These are phyloP conservation scores for Margaritispora aquatica DNA, from an alignment of 495 filamentous ascomycete species.

Conservation along the genomic window DNA sequence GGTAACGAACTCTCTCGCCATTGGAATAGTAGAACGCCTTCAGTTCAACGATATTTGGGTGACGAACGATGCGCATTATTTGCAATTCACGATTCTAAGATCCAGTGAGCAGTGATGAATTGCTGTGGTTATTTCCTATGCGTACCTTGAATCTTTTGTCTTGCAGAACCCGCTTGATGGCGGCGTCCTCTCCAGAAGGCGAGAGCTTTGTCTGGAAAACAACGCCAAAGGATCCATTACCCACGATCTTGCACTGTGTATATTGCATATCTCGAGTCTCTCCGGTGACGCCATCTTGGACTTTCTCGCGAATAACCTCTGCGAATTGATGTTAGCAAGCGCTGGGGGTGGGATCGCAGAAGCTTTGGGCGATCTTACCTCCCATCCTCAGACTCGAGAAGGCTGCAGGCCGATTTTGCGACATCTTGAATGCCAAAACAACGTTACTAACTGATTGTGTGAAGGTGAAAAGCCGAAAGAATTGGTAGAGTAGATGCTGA, in stretches of 20 bases:
- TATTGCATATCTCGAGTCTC: conserved; percentile 96
- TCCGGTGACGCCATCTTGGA: conserved; percentile 95
- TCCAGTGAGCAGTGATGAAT: background rate
- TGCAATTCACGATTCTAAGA: conserved; percentile 93
- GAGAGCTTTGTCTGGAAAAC: conserved; percentile 99
- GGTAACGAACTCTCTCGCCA: conserved; percentile 78
- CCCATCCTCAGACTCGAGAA: conserved; percentile 78
- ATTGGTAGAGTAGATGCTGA: conserved; percentile 26
- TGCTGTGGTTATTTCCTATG: background rate
- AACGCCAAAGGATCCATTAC: conserved; percentile 97
- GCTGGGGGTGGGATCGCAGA: background rate
- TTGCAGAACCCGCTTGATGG: conserved; percentile 96
- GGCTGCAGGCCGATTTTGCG: conserved; percentile 66
- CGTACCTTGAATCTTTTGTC: conserved; percentile 98
- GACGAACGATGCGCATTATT: conserved; percentile 98
- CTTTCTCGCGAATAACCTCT: conserved; percentile 98
- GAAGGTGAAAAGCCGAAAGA: conserved; percentile 38
- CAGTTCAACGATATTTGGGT: conserved; percentile 97
- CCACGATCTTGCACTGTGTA: conserved; percentile 99
- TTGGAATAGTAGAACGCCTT: conserved; percentile 99
- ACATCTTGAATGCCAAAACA: conserved; percentile 43
- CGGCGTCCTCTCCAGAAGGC: conserved; percentile 93
- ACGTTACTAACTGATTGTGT: conserved; percentile 26
- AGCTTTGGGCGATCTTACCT: conserved; percentile 48
- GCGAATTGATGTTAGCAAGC: conserved; percentile 25